Percentiles rank a stretch among this genome's conserved stretches.
These are phyloP conservation scores for Aureobasidium sp. DNA, from an alignment of 2,329 filamentous ascomycete genomes.

Conservation along the genomic window DNA sequence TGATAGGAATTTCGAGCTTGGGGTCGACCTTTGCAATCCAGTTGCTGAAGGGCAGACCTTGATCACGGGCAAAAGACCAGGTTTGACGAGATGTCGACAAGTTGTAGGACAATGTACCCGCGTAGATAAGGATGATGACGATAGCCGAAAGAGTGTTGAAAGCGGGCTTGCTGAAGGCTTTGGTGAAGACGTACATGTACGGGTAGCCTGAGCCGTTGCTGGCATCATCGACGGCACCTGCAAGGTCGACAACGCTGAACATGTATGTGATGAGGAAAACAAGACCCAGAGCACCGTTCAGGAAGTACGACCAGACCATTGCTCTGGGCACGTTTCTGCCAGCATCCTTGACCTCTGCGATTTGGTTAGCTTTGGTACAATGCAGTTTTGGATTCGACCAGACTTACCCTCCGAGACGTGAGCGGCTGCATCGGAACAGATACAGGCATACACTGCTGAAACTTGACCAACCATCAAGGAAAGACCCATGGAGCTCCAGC, in stretches of 20 bases:
- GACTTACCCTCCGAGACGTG: conserved; percentile 1
- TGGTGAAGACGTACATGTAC: conserved; percentile 31
- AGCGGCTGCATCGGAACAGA: conserved; percentile 10
- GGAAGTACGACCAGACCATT: conserved; percentile 34
- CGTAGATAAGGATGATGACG: conserved; percentile 20
- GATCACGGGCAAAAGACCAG: conserved; percentile 18
- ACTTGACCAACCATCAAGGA: conserved; percentile 36
- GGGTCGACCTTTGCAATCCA: conserved; percentile 17
- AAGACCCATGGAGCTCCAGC: conserved; percentile 37
- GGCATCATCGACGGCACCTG: conserved; percentile 23
- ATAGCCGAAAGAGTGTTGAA: conserved; percentile 19
- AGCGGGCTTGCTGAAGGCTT: conserved; percentile 23
- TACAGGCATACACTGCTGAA: conserved; percentile 12
- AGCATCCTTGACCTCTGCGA: conserved; percentile 36
- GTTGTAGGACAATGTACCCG: conserved; percentile 16
- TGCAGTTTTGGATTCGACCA: too few species aligned
- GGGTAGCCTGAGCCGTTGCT: conserved; percentile 24
- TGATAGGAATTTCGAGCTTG: conserved; percentile 13
- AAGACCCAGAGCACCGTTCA: conserved; percentile 20
- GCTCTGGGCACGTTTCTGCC: conserved; percentile 33
- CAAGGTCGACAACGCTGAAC: conserved; percentile 24
- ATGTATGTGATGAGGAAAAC: conserved; percentile 27
- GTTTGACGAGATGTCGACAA: conserved; percentile 17
- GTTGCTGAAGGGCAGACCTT: conserved; percentile 16
- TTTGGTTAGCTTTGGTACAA: neutral